Conservation (phyloP, 2,329 filamentous ascomycete species). For the Colletotrichum sp. region DNA sequence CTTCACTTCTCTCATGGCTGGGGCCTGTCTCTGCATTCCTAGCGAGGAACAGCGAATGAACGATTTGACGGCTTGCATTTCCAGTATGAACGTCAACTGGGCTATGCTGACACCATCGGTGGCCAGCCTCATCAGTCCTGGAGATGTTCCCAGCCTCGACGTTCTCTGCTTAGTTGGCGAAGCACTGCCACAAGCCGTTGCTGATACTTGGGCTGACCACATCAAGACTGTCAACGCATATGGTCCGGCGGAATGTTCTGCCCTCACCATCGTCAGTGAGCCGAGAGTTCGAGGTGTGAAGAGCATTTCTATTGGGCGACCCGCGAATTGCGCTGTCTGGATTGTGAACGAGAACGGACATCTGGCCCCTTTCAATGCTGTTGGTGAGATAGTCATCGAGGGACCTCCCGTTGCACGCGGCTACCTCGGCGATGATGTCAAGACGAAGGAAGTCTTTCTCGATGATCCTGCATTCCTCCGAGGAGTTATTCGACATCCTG, state of each 20-base stretch:
- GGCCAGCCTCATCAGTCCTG: slow-evolving; percentile 1
- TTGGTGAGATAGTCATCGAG: slow-evolving; percentile 32
- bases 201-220: slow-evolving; percentile 22
- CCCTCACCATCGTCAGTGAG: slow-evolving; percentile 4
- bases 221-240: slow-evolving; percentile 18
- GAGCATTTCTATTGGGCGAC: neutral
- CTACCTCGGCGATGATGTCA: neutral
- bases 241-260: slow-evolving; percentile 24
- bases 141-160: slow-evolving; percentile 1
- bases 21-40: slow-evolving; percentile 41
- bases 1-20: slow-evolving; percentile 37
- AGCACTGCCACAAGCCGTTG: slow-evolving; percentile 2
- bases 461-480: neutral
- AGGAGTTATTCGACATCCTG: neutral
- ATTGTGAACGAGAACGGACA: slow-evolving; percentile 24
- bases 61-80: slow-evolving; percentile 18
- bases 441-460: neutral
- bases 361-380: slow-evolving; percentile 23
- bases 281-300: neutral
- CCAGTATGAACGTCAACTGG: neutral
- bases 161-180: slow-evolving; percentile 16
- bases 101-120: slow-evolving; percentile 21
- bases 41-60: slow-evolving; percentile 40
- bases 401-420: slow-evolving; percentile 27
- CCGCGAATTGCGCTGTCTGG: slow-evolving; percentile 23